These are phyloP conservation scores for Caloboletus inedulis DNA, from an alignment of 1,284 basidiomycete genomes.

Conservation along the genomic window DNA sequence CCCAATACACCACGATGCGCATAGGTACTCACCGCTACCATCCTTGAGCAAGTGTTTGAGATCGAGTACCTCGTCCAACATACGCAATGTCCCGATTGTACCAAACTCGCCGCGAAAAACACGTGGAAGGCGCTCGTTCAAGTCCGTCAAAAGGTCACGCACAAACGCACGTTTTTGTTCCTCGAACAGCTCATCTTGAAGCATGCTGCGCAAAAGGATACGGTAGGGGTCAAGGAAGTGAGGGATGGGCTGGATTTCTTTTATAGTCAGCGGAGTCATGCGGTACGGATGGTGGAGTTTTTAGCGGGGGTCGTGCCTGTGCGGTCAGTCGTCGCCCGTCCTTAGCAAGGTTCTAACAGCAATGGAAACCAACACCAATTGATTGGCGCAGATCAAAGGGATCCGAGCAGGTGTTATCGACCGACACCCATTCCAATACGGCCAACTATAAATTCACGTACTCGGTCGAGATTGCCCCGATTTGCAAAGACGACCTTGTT, in stretches of 20 bases:
- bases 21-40: slow-evolving; percentile 89
- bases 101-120: slow-evolving; percentile 94
- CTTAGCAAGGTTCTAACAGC: background rate
- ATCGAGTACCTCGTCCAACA: slow-evolving; percentile 95
- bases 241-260: slow-evolving; percentile 97
- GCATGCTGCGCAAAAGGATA: slow-evolving; percentile 96
- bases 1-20: background rate
- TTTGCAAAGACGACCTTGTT: slow-evolving; percentile 98
- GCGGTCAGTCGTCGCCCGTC: slow-evolving; percentile 52
- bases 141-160: slow-evolving; percentile 95
- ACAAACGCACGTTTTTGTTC: slow-evolving; percentile 98
- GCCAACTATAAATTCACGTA: slow-evolving; percentile 98
- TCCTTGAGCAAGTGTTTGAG: slow-evolving; percentile 98
- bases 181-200: slow-evolving; percentile 98
- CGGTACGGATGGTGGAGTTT: slow-evolving; percentile 98
- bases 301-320: slow-evolving; percentile 85
- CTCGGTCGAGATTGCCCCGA: slow-evolving; percentile 94
- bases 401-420: slow-evolving; percentile 91
- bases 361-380: background rate
- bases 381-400: slow-evolving; percentile 66
- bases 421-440: slow-evolving; percentile 89
- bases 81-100: slow-evolving; percentile 93
- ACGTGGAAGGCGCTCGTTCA: slow-evolving; percentile 98
- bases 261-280: slow-evolving; percentile 87
- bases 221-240: slow-evolving; percentile 89